Evolutionary conservation across 352 stramenopile species (phyloP), one percentile per base, ranked within the genome.

Genomic region (Pythium angustatum): DNA sequence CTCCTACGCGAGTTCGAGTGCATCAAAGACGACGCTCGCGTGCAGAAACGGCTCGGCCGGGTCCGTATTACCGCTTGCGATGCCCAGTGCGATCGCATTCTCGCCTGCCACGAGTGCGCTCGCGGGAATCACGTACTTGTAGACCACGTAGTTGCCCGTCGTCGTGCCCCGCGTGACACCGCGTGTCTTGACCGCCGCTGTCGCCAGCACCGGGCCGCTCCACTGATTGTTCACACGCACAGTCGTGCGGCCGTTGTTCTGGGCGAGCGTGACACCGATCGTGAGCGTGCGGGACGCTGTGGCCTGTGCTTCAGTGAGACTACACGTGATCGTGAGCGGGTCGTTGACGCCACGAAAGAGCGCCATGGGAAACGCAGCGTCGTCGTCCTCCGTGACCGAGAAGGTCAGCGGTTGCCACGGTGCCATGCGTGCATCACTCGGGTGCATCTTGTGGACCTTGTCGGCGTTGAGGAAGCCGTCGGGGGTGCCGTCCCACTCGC

Each of bases 391-490:
- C 8, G 56, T 69, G 6, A 61, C 62, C 0, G 30, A 50, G 51
- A 82, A 85, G 5, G 66, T 75, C 12, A 63, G 30, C 12, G 66
- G 33, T 0, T 58, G 57, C 65, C 68, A 82, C 6, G 41, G 22
- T 4, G 67, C 14, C 78, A 84, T 87, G 7, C 74, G 77, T 2
- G 48, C 43, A 50, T 85, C 74, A 24, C 74, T 79, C 21, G 74
- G 74, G 51, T 85, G 77, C 77, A 85, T 82, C 34, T 36, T 69
- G 57, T 77, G 71, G 62, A 87, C 83, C 69, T 80, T 87, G 68
- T 81, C 66, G 5, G 78, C 67, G 50, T 87, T 87, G 1, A 78
- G 28, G 58, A 87, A 83, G 12, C 76, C 76, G 24, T 75, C 61
- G 19, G 78, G 76, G 0, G 76, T 83, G 26, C 78, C 78, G 34